Percentiles rank a stretch among this genome's conserved stretches.
Conservation (phyloP, 1,139 yeast species). For the Yamadazyma sp. region DNA sequence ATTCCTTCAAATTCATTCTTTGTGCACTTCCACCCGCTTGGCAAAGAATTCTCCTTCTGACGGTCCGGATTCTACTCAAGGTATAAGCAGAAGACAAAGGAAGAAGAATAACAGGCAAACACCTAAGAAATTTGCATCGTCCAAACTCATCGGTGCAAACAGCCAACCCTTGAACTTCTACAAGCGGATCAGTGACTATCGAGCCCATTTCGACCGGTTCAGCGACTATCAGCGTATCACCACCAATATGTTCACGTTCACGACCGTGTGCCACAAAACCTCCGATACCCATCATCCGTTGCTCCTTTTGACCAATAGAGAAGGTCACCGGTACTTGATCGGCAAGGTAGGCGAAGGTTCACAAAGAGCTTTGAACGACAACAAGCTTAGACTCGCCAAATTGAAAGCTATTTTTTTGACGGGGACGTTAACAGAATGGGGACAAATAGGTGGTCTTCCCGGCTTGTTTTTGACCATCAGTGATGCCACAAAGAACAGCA, state of each 20-base stretch:
- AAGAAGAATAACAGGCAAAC: slow-evolving; percentile 1
- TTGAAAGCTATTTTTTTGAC: slow-evolving; percentile 70
- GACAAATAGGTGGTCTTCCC: slow-evolving; percentile 81
- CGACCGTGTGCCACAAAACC: slow-evolving; percentile 57
- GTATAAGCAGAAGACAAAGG: background rate
- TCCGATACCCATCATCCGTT: slow-evolving; percentile 63
- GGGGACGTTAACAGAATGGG: slow-evolving; percentile 69
- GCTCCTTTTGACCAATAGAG: slow-evolving; percentile 47
- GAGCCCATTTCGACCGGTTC: slow-evolving; percentile 12
- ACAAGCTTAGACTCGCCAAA: slow-evolving; percentile 52
- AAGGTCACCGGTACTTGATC: slow-evolving; percentile 65
- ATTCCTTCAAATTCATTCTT: background rate
- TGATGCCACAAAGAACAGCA: slow-evolving; percentile 66
- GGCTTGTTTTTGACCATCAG: slow-evolving; percentile 84
- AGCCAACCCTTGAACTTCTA: slow-evolving; percentile 12
- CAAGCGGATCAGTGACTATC: slow-evolving; percentile 8
- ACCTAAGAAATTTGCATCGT: background rate
- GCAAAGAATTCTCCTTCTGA: background rate
- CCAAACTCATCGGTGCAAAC: slow-evolving; percentile 17
- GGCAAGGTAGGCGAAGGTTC: slow-evolving; percentile 87
- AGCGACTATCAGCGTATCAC: slow-evolving; percentile 18
- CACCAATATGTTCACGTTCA: slow-evolving; percentile 33
- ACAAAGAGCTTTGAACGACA: slow-evolving; percentile 67
- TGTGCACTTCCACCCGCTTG: background rate
- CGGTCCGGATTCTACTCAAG: background rate